Base-by-base conservation (phyloP, 768 basidiomycete genomes). In the Leucocoprinus birnbaumii region DNA sequence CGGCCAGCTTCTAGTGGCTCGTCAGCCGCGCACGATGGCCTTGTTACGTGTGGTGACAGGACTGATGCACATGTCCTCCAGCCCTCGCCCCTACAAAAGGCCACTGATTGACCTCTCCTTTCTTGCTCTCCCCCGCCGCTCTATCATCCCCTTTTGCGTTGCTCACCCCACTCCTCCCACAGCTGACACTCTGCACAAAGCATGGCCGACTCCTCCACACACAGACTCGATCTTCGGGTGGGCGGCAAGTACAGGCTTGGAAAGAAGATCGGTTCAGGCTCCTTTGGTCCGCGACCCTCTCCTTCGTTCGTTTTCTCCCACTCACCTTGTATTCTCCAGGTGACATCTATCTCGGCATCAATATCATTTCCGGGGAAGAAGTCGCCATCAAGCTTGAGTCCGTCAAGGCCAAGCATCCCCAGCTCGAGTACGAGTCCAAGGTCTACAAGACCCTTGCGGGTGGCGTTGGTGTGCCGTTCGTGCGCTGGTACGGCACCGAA, bases 381-480 rank as follows among this genome's bases (percentile, higher is more conserved):
- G 96, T 98, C 58, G 97, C 94, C 68, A 99, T 99, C 83, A 99
- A 99, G 76, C 91, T 99, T 64, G 97, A 99, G 75, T 98, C 96
- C 1, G 94, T 98, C 72, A 99, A 99, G 74, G 97, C 97, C 62
- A 99, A 99, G 73, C 97, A 99, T 63, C 97, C 97, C n/a, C 97
- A 99, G 74, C 89, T 99, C 65, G 97, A 99, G 72, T 99, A 99
- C 68, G 96, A 99, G 74, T 89, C 87, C 61, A 90, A 91, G 71
- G 90, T 91, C 46, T 89, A 88, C 76, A 98, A 98, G 85, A 94
- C 93, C n/a, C 85, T 99, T 48, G 96, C 97, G 18, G 97, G 97
- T 54, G 97, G 97, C 61, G 97, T 99, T 55, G 97, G 97, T 50
- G 94, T 99, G 10, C 97, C 97, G 7, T 99, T 99, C 62, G 97